Evolutionary conservation across 2,329 filamentous ascomycete genomes (phyloP).

Genomic region (Pyrenochaeta sp.): DNA sequence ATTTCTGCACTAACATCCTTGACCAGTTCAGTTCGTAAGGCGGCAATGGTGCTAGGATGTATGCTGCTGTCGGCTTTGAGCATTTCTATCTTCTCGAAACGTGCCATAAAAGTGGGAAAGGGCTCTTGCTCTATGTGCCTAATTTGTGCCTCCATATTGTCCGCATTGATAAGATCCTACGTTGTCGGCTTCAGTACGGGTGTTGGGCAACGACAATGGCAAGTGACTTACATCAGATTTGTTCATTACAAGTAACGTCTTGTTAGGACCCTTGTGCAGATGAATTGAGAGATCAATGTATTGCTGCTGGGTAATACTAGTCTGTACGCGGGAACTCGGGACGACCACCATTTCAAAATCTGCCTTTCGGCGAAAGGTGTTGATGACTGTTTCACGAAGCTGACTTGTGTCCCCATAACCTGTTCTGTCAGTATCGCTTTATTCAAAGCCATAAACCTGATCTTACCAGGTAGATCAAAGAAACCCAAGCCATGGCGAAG

Average conservation of each 20-base stretch:
- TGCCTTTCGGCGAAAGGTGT: constrained; percentile 13
- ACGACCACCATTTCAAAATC: constrained; percentile 23
- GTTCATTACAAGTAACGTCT: constrained; percentile 18
- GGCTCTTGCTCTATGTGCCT: constrained; percentile 5
- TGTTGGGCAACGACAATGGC: no score
- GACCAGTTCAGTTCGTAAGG: background rate
- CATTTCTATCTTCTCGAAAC: background rate
- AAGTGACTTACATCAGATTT: constrained; percentile 20
- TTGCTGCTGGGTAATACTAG: constrained; percentile 1
- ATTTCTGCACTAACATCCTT: constrained; percentile 4
- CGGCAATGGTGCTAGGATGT: background rate
- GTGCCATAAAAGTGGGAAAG: background rate
- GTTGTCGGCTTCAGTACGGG: no score
- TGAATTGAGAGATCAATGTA: constrained; percentile 15
- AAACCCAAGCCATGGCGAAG: constrained; percentile 11
- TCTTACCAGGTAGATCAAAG: constrained; percentile 23
- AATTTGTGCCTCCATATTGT: background rate
- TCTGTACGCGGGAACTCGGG: constrained; percentile 2
- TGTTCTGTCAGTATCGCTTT: constrained; percentile 1
- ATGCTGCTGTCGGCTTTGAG: background rate
- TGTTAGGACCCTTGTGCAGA: constrained; percentile 6
- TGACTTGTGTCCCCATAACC: constrained; percentile 25
- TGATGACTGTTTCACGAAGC: constrained; percentile 13
- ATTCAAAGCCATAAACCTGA: background rate
- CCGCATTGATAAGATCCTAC: constrained; percentile 4